Evolutionary conservation across 2,329 filamentous ascomycete species (phyloP).

Genomic region (Sporothrix pallida): DNA sequence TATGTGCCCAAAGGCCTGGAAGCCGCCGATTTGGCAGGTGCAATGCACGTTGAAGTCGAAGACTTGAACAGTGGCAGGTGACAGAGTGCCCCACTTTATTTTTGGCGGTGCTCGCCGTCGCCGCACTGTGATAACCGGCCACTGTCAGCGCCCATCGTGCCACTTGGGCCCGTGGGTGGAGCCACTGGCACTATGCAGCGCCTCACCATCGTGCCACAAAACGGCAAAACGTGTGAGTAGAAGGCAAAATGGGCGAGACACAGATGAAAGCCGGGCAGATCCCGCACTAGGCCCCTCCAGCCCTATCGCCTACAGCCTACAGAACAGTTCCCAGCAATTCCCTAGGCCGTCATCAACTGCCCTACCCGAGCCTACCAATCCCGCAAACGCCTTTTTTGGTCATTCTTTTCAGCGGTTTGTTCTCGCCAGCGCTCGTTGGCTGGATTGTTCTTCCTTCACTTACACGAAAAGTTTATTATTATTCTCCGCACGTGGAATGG

Average conservation of each 20-base stretch:
- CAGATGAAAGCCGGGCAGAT: conserved; percentile 15
- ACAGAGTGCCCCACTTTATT: background rate
- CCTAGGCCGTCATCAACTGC: no score
- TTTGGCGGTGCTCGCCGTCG: conserved; percentile 30
- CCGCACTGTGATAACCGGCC: conserved; percentile 25
- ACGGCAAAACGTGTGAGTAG: conserved; percentile 16
- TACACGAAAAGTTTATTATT: background rate
- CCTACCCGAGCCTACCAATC: background rate
- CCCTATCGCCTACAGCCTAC: background rate
- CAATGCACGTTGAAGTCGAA: background rate
- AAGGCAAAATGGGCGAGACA: background rate
- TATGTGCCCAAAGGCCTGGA: background rate
- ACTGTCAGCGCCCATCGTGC: conserved; percentile 32
- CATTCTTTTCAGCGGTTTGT: conserved; percentile 15
- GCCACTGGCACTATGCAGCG: conserved; percentile 27
- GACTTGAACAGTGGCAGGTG: background rate
- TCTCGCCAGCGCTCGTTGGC: conserved; percentile 22
- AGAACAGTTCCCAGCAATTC: no score
- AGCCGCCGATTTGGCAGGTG: conserved; percentile 14
- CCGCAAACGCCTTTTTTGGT: background rate
- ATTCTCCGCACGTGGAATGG: conserved; percentile 17
- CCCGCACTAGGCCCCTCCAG: background rate
- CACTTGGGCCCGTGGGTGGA: conserved; percentile 28
- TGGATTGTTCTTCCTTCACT: background rate
- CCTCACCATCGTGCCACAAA: conserved; percentile 30